phyloP scores from a whole-genome alignment of 1,139 yeast species.

The Chernovozyma sophiae-reginae region DNA sequence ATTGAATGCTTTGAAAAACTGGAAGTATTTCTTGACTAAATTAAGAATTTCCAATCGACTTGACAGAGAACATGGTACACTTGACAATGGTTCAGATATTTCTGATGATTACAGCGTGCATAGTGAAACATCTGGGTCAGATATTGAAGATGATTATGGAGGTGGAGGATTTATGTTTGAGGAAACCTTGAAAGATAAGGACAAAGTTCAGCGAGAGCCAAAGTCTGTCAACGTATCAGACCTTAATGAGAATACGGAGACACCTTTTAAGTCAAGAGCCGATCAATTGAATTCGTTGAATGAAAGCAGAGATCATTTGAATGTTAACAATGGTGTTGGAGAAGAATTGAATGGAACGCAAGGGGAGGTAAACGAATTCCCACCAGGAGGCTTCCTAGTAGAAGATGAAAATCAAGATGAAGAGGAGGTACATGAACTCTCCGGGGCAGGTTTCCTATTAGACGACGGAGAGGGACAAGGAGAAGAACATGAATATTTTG shows the following conservation, averaged over 20 bases:
- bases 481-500: not conserved
- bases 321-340: not conserved
- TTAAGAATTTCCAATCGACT: constrained; percentile 68
- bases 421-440: not conserved
- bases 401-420: not conserved
- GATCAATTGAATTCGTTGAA: too few species aligned
- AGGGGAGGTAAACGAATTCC: not conserved
- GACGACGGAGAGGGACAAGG: constrained; percentile 9
- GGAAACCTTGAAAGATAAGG: not conserved
- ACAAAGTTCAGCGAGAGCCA: not conserved
- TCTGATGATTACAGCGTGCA: constrained; percentile 6
- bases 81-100: constrained; percentile 19
- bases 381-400: constrained; percentile 2
- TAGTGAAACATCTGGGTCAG: constrained; percentile 6
- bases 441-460: too few species aligned
- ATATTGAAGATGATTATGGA: not conserved
- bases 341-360: not conserved
- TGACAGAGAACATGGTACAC: constrained; percentile 60
- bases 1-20: constrained; percentile 54
- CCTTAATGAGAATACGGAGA: too few species aligned
- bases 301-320: not conserved
- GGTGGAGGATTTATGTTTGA: not conserved
- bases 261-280: too few species aligned
- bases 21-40: constrained; percentile 73
- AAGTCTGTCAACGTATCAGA: not conserved